A percentile compares a stretch with the other conserved stretches of the same genome.
Conservation (phyloP, 1,284 basidiomycete species). For the Chondrostereum purpureum region DNA sequence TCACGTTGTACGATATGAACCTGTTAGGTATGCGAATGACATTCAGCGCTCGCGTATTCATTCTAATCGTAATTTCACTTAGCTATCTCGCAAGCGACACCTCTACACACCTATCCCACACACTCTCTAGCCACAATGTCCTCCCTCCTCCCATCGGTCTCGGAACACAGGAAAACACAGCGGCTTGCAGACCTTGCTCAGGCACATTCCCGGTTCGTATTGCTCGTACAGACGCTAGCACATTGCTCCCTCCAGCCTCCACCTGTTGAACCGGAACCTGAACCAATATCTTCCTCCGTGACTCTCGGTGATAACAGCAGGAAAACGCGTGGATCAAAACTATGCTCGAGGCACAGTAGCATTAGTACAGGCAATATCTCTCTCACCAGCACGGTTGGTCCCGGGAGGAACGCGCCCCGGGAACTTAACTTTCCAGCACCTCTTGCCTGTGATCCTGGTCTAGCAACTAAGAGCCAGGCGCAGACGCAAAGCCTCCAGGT, state of each 20-base stretch:
- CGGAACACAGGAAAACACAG: slow-evolving; percentile 30
- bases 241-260: slow-evolving; percentile 45
- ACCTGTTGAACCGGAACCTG: slow-evolving; percentile 35
- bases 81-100: slow-evolving; percentile 59
- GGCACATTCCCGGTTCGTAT: slow-evolving; percentile 66
- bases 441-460: slow-evolving; percentile 15
- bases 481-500: too few species aligned
- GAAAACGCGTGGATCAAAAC: slow-evolving; percentile 16
- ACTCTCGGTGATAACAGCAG: slow-evolving; percentile 17
- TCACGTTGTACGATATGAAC: slow-evolving; percentile 53
- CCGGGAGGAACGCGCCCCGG: not conserved
- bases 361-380: not conserved
- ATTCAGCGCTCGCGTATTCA: slow-evolving; percentile 12
- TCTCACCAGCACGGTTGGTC: not conserved
- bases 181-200: slow-evolving; percentile 43
- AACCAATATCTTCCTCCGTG: not conserved
- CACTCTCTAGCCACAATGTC: slow-evolving; percentile 51
- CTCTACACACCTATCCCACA: slow-evolving; percentile 49
- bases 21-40: slow-evolving; percentile 46
- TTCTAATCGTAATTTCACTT: slow-evolving; percentile 12
- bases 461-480: too few species aligned
- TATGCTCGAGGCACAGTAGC: not conserved
- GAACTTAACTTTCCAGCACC: slow-evolving; percentile 11
- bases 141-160: slow-evolving; percentile 24
- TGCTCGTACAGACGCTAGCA: slow-evolving; percentile 63